Evolutionary conservation across 1,284 basidiomycete species (phyloP).

Genomic region (Rhodotorula sp.): DNA sequence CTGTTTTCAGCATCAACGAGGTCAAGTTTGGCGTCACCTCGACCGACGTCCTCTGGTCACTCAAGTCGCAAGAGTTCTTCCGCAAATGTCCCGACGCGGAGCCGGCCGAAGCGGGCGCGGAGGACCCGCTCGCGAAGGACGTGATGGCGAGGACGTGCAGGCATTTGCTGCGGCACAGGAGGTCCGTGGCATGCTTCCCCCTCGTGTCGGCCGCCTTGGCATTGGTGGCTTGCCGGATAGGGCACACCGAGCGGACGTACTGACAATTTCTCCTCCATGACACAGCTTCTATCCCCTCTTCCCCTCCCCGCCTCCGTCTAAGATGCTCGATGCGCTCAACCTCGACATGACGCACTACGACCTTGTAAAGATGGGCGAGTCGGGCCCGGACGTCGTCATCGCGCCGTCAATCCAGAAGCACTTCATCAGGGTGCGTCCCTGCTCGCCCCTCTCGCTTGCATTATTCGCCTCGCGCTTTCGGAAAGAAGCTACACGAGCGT

Average conservation of each 20-base stretch:
- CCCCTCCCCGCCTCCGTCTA: constrained; percentile 74
- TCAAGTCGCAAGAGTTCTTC: constrained; percentile 79
- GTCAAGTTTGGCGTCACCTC: constrained; percentile 75
- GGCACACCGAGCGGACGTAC: accelerated
- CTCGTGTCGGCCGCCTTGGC: neutral
- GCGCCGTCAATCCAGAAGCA: constrained; percentile 81
- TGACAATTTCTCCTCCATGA: neutral
- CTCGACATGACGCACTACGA: constrained; percentile 75
- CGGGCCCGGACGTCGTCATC: constrained; percentile 76
- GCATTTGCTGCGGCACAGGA: constrained; percentile 81
- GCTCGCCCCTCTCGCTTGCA: constrained; percentile 9
- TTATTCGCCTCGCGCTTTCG: constrained; percentile 7
- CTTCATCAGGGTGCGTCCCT: constrained; percentile 69
- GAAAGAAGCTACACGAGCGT: no score
- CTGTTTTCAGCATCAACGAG: constrained; percentile 79
- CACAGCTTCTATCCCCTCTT: constrained; percentile 91
- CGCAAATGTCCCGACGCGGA: constrained; percentile 70
- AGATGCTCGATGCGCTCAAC: constrained; percentile 63
- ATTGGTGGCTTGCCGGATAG: neutral
- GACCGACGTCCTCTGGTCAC: constrained; percentile 84
- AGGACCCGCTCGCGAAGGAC: constrained; percentile 63
- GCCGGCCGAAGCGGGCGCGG: constrained; percentile 50
- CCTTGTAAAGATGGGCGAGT: constrained; percentile 55
- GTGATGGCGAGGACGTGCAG: constrained; percentile 75
- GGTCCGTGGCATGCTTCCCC: constrained; percentile 55